Percentiles rank a stretch among this genome's conserved stretches.
Evolutionary conservation across 192 early-diverging fungal genomes (phyloP).

Genomic region (Fimicolochytrium jonesii): DNA sequence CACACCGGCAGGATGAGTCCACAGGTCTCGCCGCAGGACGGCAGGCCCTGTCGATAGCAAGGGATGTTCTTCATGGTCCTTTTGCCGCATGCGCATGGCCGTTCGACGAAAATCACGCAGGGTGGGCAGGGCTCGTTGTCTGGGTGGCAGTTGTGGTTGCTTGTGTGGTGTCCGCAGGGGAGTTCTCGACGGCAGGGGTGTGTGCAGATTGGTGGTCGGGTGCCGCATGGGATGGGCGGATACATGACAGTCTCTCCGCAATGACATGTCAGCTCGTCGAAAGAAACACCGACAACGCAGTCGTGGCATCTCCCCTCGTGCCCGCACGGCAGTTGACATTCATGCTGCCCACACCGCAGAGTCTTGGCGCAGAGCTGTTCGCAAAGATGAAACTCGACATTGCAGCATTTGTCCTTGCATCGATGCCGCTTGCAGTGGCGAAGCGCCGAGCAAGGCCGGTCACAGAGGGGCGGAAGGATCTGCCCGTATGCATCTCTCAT

Average conservation of each 20-base stretch:
- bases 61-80: constrained; percentile 71
- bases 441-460: constrained; percentile 28
- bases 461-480: constrained; percentile 28
- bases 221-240: constrained; percentile 86
- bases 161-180: constrained; percentile 74
- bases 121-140: constrained; percentile 86
- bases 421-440: constrained; percentile 40
- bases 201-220: constrained; percentile 67
- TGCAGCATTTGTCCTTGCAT: constrained; percentile 41
- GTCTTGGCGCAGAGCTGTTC: constrained; percentile 35
- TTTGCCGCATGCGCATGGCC: constrained; percentile 68
- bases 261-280: constrained; percentile 79
- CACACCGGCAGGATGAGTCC: constrained; percentile 54
- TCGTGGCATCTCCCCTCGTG: constrained; percentile 47
- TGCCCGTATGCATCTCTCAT: constrained; percentile 22
- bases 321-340: constrained; percentile 39
- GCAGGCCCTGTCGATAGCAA: constrained; percentile 66
- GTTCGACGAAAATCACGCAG: constrained; percentile 75
- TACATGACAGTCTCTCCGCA: constrained; percentile 78
- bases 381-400: constrained; percentile 35
- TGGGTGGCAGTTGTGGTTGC: constrained; percentile 79
- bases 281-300: constrained; percentile 59
- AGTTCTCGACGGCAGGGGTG: constrained; percentile 65
- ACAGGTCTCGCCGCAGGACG: constrained; percentile 73
- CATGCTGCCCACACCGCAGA: constrained; percentile 36